Percentiles rank a stretch among this genome's conserved stretches.
phyloP scores from a whole-genome alignment of 2,329 filamentous ascomycete species.

The Xylariales sp. region DNA sequence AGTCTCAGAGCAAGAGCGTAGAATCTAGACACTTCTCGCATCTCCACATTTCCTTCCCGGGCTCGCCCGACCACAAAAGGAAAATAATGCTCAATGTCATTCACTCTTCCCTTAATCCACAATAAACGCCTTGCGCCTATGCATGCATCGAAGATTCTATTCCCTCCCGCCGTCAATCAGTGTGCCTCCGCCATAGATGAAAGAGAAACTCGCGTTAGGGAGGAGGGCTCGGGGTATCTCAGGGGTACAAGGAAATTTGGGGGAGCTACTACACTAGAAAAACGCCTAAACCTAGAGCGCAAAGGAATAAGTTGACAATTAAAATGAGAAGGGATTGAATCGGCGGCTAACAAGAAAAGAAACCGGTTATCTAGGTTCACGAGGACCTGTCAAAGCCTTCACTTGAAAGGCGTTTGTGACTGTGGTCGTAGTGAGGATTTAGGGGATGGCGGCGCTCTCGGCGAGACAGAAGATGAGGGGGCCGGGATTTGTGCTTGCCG shows the following conservation, averaged over 20 bases:
- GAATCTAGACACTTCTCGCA: not conserved
- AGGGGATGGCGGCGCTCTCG: conserved; percentile 22
- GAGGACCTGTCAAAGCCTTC: conserved; percentile 14
- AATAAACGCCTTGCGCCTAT: not conserved
- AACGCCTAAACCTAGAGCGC: conserved; percentile 19
- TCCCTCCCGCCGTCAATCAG: conserved; percentile 6
- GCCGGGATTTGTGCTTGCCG: conserved; percentile 38
- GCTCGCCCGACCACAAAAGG: not conserved
- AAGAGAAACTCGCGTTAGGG: conserved; percentile 19
- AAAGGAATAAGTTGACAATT: conserved; percentile 12
- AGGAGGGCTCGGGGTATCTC: conserved; percentile 42
- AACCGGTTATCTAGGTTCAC: not conserved
- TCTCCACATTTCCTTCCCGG: not conserved
- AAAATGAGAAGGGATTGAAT: not conserved
- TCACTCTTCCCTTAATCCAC: not conserved
- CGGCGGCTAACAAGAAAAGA: not conserved
- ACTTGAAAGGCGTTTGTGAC: conserved; percentile 42
- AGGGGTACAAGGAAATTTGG: conserved; percentile 22
- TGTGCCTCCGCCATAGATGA: conserved; percentile 18
- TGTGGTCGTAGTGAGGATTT: conserved; percentile 27
- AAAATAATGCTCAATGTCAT: not conserved
- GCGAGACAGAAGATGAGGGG: conserved; percentile 33
- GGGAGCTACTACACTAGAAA: conserved; percentile 24
- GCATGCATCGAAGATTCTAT: not conserved
- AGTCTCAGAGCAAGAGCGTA: conserved; percentile 1